phyloP scores from a whole-genome alignment of 164 flowering plant genomes.

The Protea cynaroides region DNA sequence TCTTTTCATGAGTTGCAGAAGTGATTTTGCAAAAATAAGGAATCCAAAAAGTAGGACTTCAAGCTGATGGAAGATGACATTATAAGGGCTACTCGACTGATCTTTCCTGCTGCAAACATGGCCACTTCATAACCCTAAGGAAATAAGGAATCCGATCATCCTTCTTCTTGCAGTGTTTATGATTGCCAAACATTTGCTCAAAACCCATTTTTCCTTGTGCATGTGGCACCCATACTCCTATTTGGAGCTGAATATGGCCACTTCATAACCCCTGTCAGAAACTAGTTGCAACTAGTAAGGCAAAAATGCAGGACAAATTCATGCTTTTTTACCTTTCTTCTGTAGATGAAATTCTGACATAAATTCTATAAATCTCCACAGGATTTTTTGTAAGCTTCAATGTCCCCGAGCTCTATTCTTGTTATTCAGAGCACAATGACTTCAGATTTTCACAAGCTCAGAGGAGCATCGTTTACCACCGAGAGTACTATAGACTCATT shows the following conservation, averaged over 20 bases:
- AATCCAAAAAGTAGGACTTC: slow-evolving; percentile 24
- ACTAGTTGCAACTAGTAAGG: slow-evolving; percentile 63
- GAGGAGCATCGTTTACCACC: too few species aligned
- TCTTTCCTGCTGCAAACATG: slow-evolving; percentile 75
- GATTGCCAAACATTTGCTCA: slow-evolving; percentile 1
- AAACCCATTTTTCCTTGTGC: slow-evolving; percentile 10
- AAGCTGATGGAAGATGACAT: slow-evolving; percentile 73
- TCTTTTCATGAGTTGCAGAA: not conserved
- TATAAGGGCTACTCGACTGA: slow-evolving; percentile 35
- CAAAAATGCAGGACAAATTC: not conserved
- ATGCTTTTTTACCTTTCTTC: not conserved
- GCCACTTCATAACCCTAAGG: slow-evolving; percentile 74
- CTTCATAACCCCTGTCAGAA: slow-evolving; percentile 64
- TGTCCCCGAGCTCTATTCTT: slow-evolving; percentile 65
- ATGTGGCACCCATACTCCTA: slow-evolving; percentile 73
- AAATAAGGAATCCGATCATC: slow-evolving; percentile 31
- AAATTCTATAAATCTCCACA: slow-evolving; percentile 26
- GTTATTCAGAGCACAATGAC: slow-evolving; percentile 43
- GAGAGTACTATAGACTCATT: too few species aligned
- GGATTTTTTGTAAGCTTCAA: slow-evolving; percentile 79
- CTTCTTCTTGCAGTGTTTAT: slow-evolving; percentile 1
- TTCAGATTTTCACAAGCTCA: too few species aligned
- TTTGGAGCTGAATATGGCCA: slow-evolving; percentile 93
- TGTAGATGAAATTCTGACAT: not conserved
- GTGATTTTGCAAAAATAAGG: slow-evolving; percentile 26